phyloP scores from a whole-genome alignment of 257 asterid genomes.

The Nemophila menziesii region DNA sequence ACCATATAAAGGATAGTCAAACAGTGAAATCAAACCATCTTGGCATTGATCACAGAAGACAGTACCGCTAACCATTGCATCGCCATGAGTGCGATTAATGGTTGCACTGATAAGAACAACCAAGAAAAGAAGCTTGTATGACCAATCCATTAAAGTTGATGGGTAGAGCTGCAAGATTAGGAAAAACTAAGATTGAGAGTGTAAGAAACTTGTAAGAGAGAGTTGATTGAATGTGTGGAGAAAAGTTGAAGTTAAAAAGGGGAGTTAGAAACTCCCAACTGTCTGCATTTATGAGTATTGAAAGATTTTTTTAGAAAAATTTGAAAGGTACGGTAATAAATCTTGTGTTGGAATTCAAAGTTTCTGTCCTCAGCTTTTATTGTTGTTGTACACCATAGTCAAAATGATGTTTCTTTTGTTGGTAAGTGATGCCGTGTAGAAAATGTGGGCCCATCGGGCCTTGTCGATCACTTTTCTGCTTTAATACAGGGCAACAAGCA shows the following conservation, averaged over 20 bases:
- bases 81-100: constrained; percentile 41
- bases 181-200: constrained; percentile 1
- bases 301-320: background rate
- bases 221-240: constrained; percentile 3
- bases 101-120: constrained; percentile 38
- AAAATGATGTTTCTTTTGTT: background rate
- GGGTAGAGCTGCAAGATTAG: background rate
- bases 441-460: too few relatives aligned
- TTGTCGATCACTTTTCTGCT: too few relatives aligned
- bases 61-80: constrained; percentile 55
- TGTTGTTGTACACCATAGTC: background rate
- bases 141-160: constrained; percentile 45
- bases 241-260: background rate
- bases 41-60: constrained; percentile 96
- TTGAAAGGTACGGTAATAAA: constrained; percentile 10
- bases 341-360: constrained; percentile 5
- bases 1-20: constrained; percentile 74
- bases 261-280: constrained; percentile 28
- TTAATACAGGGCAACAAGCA: too few relatives aligned
- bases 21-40: constrained; percentile 72
- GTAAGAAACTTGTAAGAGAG: constrained; percentile 2
- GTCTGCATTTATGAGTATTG: constrained; percentile 22
- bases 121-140: constrained; percentile 22
- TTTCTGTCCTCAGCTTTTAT: too few relatives aligned
- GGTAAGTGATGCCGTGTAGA: too few relatives aligned